A percentile compares a stretch with the other conserved stretches of the same genome.
phyloP scores from a whole-genome alignment of 306 rosid species.

The Glycyrrhiza uralensis region DNA sequence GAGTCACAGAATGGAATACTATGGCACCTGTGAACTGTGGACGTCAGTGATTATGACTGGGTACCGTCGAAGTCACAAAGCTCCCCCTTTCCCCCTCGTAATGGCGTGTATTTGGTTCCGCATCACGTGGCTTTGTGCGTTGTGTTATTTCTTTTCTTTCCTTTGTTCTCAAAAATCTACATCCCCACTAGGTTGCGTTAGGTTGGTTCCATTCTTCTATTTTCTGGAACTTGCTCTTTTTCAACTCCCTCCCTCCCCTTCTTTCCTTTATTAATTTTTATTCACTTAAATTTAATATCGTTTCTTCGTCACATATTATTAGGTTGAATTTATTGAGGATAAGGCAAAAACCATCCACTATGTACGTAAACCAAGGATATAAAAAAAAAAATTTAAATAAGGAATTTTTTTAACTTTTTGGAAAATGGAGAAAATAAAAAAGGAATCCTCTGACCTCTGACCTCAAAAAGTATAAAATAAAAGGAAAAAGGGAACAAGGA shows the following conservation, averaged over 20 bases:
- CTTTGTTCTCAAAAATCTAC: conserved; percentile 35
- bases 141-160: conserved; percentile 31
- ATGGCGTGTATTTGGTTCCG: conserved; percentile 40
- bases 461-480: neutral
- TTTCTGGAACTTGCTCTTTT: conserved; percentile 14
- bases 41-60: conserved; percentile 37
- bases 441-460: neutral
- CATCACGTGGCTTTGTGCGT: conserved; percentile 57
- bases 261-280: neutral
- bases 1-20: conserved; percentile 13
- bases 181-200: conserved; percentile 23
- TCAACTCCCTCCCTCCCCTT: neutral
- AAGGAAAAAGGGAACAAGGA: neutral
- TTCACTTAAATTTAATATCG: neutral
- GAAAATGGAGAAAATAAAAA: neutral
- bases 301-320: neutral
- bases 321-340: neutral
- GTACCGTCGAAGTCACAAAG: conserved; percentile 34
- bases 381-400: too few relatives aligned
- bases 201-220: conserved; percentile 23
- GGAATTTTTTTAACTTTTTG: neutral
- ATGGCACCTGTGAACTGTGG: conserved; percentile 45
- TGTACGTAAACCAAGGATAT: too few relatives aligned
- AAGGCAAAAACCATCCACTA: too few relatives aligned
- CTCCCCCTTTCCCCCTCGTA: conserved; percentile 1